These are phyloP conservation scores for Dryadomyces quercivorus DNA, from an alignment of 2,329 filamentous ascomycete genomes.

Conservation along the genomic window DNA sequence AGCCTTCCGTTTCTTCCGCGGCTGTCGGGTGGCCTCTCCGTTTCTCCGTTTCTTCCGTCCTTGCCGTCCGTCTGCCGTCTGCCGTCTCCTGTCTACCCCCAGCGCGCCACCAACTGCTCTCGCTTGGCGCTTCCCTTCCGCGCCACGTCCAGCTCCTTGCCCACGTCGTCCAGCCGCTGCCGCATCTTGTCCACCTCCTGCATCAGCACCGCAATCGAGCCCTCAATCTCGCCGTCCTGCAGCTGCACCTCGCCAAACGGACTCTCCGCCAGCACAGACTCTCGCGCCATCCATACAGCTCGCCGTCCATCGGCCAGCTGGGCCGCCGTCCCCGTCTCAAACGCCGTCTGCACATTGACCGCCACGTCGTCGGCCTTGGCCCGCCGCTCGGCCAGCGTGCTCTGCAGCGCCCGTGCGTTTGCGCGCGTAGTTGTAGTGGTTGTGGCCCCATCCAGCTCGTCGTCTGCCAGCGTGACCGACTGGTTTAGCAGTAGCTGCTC, in stretches of 20 bases:
- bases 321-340: slow-evolving; percentile 29
- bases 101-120: slow-evolving; percentile 35
- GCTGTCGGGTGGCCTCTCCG: too few species aligned
- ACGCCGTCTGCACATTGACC: slow-evolving; percentile 32
- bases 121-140: slow-evolving; percentile 31
- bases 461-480: slow-evolving; percentile 27
- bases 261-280: slow-evolving; percentile 41
- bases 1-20: not conserved
- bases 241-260: slow-evolving; percentile 34
- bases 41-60: not conserved
- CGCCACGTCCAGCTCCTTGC: slow-evolving; percentile 22
- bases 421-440: not conserved
- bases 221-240: slow-evolving; percentile 39
- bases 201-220: slow-evolving; percentile 32
- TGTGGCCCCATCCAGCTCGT: not conserved
- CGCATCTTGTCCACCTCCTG: slow-evolving; percentile 20
- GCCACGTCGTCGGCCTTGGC: slow-evolving; percentile 31
- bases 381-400: slow-evolving; percentile 26
- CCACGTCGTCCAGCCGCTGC: slow-evolving; percentile 14
- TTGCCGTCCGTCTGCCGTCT: not conserved
- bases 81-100: slow-evolving; percentile 16
- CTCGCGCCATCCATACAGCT: slow-evolving; percentile 35
- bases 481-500: slow-evolving; percentile 36
- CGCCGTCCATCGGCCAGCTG: slow-evolving; percentile 34
- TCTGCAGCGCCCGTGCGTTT: slow-evolving; percentile 15